Evolutionary conservation across 1,284 basidiomycete genomes (phyloP).

Genomic region (Pterula multifida): DNA sequence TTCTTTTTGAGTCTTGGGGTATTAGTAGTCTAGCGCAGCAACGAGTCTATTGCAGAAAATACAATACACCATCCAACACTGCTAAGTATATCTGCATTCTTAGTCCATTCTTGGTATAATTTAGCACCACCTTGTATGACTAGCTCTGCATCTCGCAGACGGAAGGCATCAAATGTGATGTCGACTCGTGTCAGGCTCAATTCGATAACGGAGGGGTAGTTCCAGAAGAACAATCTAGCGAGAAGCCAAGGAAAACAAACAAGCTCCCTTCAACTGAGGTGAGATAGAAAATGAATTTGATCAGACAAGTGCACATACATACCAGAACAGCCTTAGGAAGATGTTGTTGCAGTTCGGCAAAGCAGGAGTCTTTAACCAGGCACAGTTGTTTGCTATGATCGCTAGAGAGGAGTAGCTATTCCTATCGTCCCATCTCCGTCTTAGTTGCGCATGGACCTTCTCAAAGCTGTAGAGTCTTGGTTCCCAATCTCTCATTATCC

Average conservation of each 20-base stretch:
- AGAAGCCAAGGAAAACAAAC: background rate
- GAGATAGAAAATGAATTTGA: background rate
- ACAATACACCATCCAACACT: background rate
- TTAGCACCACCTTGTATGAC: background rate
- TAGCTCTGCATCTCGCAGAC: background rate
- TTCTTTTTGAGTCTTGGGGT: background rate
- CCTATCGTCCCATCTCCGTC: background rate
- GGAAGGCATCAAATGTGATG: background rate
- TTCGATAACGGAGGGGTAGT: background rate
- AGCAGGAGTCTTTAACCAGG: background rate
- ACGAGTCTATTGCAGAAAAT: background rate
- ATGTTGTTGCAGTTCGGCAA: background rate
- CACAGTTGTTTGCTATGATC: background rate
- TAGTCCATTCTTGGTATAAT: background rate
- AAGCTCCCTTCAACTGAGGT: background rate
- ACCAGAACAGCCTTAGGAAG: background rate
- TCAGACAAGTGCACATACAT: background rate
- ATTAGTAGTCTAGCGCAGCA: background rate
- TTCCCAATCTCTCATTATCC: background rate
- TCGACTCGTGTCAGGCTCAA: background rate
- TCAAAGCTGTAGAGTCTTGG: background rate
- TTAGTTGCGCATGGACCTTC: background rate
- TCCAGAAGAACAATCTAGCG: background rate
- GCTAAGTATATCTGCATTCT: background rate
- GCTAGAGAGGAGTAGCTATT: background rate